Percentiles rank a stretch among this genome's conserved stretches.
Conservation (phyloP, 768 basidiomycete species). For the Stropharia rugosoannulata region DNA sequence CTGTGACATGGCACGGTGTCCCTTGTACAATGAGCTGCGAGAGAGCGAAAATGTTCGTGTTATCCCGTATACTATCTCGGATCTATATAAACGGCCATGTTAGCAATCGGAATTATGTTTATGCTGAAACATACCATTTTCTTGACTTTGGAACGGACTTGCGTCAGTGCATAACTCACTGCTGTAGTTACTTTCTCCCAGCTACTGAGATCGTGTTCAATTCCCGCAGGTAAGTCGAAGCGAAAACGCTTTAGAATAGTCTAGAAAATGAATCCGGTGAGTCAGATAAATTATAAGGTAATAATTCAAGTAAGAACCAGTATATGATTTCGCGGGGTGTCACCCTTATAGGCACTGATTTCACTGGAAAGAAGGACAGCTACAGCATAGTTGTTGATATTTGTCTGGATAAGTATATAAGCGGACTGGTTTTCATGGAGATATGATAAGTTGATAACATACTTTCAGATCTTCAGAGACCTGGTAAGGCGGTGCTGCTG, state of each 20-base stretch:
- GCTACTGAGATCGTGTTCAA: slow-evolving; percentile 10
- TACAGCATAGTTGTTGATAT: slow-evolving; percentile 15
- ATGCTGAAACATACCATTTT: slow-evolving; percentile 6
- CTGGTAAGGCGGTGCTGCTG: slow-evolving; percentile 13
- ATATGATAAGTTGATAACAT: background rate
- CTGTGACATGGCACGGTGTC: slow-evolving; percentile 7
- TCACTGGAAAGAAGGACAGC: slow-evolving; percentile 15
- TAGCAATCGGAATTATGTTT: too few relatives aligned
- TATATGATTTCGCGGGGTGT: slow-evolving; percentile 15
- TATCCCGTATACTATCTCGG: background rate
- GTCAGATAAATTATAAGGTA: background rate
- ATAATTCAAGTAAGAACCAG: slow-evolving; percentile 2
- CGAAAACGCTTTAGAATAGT: slow-evolving; percentile 4
- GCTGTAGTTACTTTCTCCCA: slow-evolving; percentile 5
- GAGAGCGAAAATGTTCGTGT: slow-evolving; percentile 9
- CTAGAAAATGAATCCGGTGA: slow-evolving; percentile 2
- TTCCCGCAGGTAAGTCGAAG: slow-evolving; percentile 9
- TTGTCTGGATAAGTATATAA: slow-evolving; percentile 12
- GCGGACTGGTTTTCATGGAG: too few relatives aligned
- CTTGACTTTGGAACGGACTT: slow-evolving; percentile 9
- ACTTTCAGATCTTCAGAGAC: slow-evolving; percentile 15
- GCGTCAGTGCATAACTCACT: slow-evolving; percentile 13
- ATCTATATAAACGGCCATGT: slow-evolving; percentile 7
- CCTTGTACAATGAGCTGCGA: slow-evolving; percentile 5
- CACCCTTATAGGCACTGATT: slow-evolving; percentile 16